Evolutionary conservation across 2,329 filamentous ascomycete genomes (phyloP), one percentile per base, ranked within the genome.

Genomic region (Orbilia javanica): DNA sequence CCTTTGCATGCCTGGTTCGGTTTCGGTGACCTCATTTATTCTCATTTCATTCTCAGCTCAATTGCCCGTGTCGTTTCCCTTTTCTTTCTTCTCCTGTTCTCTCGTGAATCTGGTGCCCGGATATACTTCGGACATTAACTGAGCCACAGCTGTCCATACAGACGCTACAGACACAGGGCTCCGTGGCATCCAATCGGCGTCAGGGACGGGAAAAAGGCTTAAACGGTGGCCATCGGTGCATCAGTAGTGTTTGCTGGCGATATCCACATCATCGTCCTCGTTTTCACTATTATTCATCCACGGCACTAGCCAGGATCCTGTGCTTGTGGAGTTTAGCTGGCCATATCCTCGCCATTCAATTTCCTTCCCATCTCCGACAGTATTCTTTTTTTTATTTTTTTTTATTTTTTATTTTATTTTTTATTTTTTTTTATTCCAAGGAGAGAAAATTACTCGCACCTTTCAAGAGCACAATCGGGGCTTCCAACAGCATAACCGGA

Each of bases 201-300:
- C 44, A 48, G 60, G 44, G 48, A 31, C 46, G 25, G 36, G 52
- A 29, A 20, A 63, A 64, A 36, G 31, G 55, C 27, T 53, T 42
- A 29, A 60, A 39, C 34, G 66, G 66, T 71, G 66, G 66, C 65
- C 66, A 70, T 75, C 55, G 55, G 67, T 72, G 57, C 22, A 63
- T n/a, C 55, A 71, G 42, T 42, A 27, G 65, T 76, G 69, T 73
- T 74, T 66, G 73, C 60, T 77, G 73, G 73, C 73, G 73, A 77
- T 71, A 69, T 70, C 73, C 73, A 64, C 71, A 75, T 64, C 71
- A 64, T 75, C 63, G 52, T 75, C 57, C 27, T 64, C 55, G 31
- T 55, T 67, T 74, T 63, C 53, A 57, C 44, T 57, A 77, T 70
- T 71, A 77, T 66, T 77, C 66, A 77, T 70, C 66, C 55, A 62